Base-by-base conservation (phyloP, 345 rosid genomes). In the Gossypium longicalyx region DNA sequence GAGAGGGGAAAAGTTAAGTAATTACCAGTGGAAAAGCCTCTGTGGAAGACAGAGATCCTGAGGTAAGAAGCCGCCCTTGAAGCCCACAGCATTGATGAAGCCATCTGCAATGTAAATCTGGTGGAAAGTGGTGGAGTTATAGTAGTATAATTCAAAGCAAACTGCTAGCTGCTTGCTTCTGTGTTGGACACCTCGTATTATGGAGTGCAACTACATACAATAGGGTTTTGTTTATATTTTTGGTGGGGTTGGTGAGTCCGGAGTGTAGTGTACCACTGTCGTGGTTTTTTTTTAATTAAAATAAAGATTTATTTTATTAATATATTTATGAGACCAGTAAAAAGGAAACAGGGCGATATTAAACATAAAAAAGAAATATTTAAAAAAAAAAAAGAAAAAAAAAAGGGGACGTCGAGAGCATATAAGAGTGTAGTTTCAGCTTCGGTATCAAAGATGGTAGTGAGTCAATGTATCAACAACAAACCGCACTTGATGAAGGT, bases 1-100 rank as follows among this genome's bases (percentile, higher is more conserved):
- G 2, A 41, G 19, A 17, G 67, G 17, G 57, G 22, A 17, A 60
- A 53, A 10, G 63, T 57, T 22, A 38, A 4, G 29, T 54, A 38
- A 44, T 74, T 81, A 94, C 97, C 93, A 0, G 97, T 84, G 70
- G 98, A 65, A 76, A 92, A 89, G 1, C 90, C 92, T 80, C 97
- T 86, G 75, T 86, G 85, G 29, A 84, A 44, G 63, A 88, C 84
- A 8, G 98, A 93, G 90, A 95, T 84, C 94, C 91, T 88, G 73
- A 93, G 91, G 81, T 82, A 82, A 62, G 96, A 89, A 77, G 98
- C 99, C 75, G 91, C 96, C 80, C 89, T 91, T 56, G 99, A 91
- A 65, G 98, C 94, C 98, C 96, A 93, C 82, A 93, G 74, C 80
- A 83, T 68, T 73, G 90, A 82, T 6, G 88, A 84, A 51, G 99